These are phyloP conservation scores for Aspergillus asperescens DNA, from an alignment of 495 filamentous ascomycete genomes.

Conservation along the genomic window DNA sequence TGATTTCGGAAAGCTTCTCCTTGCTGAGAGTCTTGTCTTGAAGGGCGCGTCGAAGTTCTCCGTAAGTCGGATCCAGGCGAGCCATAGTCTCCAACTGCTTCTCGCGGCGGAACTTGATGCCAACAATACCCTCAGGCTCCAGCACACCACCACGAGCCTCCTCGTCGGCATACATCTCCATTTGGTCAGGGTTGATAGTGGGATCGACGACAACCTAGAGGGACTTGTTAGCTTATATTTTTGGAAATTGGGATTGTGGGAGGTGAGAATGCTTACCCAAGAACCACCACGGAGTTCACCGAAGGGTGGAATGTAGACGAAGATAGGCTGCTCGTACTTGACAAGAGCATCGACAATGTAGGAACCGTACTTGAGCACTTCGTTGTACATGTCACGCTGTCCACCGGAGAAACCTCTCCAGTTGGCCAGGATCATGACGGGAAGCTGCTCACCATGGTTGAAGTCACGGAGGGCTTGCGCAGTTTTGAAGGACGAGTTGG, in stretches of 20 bases:
- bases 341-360: conserved; percentile 98
- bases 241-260: too few species aligned
- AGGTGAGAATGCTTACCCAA: too few species aligned
- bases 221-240: too few species aligned
- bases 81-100: conserved; percentile 98
- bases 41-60: conserved; percentile 70
- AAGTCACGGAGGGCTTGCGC: conserved; percentile 98
- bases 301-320: conserved; percentile 96
- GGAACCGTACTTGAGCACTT: conserved; percentile 97
- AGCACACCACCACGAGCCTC: conserved; percentile 94
- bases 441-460: conserved; percentile 97
- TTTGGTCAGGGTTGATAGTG: conserved; percentile 90
- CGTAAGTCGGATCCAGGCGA: conserved; percentile 80
- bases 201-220: conserved; percentile 98
- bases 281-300: conserved; percentile 98
- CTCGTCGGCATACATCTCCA: conserved; percentile 99
- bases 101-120: conserved; percentile 96
- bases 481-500: conserved; percentile 98
- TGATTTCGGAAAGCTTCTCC: conserved; percentile 71
- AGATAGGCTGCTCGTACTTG: conserved; percentile 97
- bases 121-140: conserved; percentile 95
- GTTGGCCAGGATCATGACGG: conserved; percentile 98
- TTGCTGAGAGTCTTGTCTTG: conserved; percentile 61
- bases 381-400: conserved; percentile 99
- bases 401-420: conserved; percentile 99